Evolutionary conservation across 1,284 basidiomycete species (phyloP), one percentile per base, ranked within the genome.

Genomic region (Termitomyces sp.): DNA sequence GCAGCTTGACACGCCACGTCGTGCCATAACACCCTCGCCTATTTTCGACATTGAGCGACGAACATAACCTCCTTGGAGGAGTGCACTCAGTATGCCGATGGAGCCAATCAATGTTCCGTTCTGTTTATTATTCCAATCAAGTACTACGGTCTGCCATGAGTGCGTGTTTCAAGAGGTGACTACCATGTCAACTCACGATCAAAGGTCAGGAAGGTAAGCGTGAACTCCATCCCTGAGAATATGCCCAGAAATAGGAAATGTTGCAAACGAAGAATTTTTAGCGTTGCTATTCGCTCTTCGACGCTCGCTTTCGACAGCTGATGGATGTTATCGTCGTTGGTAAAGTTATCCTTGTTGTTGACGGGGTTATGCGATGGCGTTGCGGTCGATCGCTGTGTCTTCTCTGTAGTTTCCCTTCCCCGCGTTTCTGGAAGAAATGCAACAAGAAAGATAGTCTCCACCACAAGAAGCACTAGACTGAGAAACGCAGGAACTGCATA

Each of bases 141-240:
- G 86, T 48, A 96, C 87, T 84, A 56, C 16, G 14, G 18, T 24
- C 7, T 39, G 48, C 16, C 37, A 44, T 54, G 34, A 56, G 30
- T 19, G 30, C 26, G 18, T 41, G n/a, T 37, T 49, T 13, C 53
- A 38, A 21, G 19, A 24, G 41, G n/a, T 48, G 13, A 43, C 21
- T 10, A 33, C n/a, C 18, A 19, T 31, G 10, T 46, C 30, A 33
- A 49, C 87, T 67, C 66, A 91, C 89, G 68, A 65, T 91, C 89
- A 60, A 90, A 92, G 1, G 90, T 94, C 45, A 95, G 72, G 75
- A 96, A 96, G 0, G 91, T 93, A 26, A 96, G 73, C 0, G 93
- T 95, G 69, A 94, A 95, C 64, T 96, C 93, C 46, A 93, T 84
- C 46, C 93, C 93, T 5, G 93, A 93, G 69, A 97, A 97, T 50